phyloP scores from a whole-genome alignment of 2,329 filamentous ascomycete species.

The Chrysoporthe austroafricana region DNA sequence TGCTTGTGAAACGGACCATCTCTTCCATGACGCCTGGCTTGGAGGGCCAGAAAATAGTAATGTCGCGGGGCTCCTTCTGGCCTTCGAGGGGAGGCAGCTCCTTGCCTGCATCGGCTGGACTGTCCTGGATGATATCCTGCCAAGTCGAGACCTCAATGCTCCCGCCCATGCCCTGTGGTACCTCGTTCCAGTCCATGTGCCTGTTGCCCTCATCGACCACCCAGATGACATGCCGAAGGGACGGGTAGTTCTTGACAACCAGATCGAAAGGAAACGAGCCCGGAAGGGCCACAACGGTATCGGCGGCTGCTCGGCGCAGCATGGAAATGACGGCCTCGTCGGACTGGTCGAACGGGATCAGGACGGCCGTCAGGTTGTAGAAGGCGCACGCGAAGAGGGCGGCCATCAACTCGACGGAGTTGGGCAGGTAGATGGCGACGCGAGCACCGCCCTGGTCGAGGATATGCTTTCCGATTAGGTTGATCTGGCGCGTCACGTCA shows the following conservation, averaged over 20 bases:
- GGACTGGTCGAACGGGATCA: slow-evolving; percentile 81
- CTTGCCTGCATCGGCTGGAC: slow-evolving; percentile 57
- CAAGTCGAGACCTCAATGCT: slow-evolving; percentile 85
- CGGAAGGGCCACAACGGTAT: slow-evolving; percentile 82
- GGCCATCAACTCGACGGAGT: slow-evolving; percentile 85
- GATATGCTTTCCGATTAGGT: slow-evolving; percentile 79
- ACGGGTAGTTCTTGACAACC: slow-evolving; percentile 69
- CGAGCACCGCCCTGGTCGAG: slow-evolving; percentile 72
- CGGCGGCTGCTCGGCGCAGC: slow-evolving; percentile 73
- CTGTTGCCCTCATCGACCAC: slow-evolving; percentile 88
- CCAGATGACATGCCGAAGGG: slow-evolving; percentile 82
- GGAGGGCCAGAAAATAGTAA: slow-evolving; percentile 70
- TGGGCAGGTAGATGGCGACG: slow-evolving; percentile 89
- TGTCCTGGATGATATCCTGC: slow-evolving; percentile 84
- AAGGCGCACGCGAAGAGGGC: slow-evolving; percentile 88
- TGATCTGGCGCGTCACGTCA: slow-evolving; percentile 83
- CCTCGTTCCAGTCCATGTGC: slow-evolving; percentile 94
- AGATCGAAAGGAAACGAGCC: slow-evolving; percentile 83
- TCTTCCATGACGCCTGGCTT: slow-evolving; percentile 60
- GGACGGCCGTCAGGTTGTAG: slow-evolving; percentile 81
- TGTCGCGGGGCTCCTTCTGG: slow-evolving; percentile 55
- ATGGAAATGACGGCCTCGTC: slow-evolving; percentile 71
- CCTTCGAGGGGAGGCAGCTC: slow-evolving; percentile 68
- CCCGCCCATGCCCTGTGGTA: slow-evolving; percentile 75
- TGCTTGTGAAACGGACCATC: slow-evolving; percentile 80